A percentile compares a stretch with the other conserved stretches of the same genome.
Conservation (phyloP, 2,329 filamentous ascomycete genomes). For the Fusarium subglutinans region DNA sequence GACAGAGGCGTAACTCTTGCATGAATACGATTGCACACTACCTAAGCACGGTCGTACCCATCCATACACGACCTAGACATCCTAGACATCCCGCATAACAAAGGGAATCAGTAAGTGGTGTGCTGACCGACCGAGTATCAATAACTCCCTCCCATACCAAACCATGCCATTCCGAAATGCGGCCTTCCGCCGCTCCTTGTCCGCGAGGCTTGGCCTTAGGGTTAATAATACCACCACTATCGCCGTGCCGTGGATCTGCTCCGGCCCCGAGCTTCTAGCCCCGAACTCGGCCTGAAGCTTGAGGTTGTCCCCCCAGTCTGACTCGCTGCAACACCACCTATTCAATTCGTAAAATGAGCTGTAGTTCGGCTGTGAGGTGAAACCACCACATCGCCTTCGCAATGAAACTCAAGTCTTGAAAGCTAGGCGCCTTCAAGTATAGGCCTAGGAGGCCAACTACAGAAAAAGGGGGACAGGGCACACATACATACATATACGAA, state of each 20-base stretch:
- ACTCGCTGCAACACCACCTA: conserved; percentile 34
- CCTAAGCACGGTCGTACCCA: conserved; percentile 19
- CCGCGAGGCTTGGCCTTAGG: conserved; percentile 11
- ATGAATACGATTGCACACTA: conserved; percentile 15
- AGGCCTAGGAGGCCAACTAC: not conserved
- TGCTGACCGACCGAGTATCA: conserved; percentile 12
- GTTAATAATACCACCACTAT: conserved; percentile 19
- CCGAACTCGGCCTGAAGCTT: conserved; percentile 39
- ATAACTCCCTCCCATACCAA: not conserved
- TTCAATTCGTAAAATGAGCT: conserved; percentile 32
- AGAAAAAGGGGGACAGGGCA: conserved; percentile 11
- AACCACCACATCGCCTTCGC: conserved; percentile 21
- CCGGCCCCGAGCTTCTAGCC: conserved; percentile 36
- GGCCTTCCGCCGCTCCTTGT: conserved; percentile 24
- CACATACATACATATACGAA: conserved; percentile 7
- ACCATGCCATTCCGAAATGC: conserved; percentile 15
- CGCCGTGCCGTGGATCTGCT: conserved; percentile 26
- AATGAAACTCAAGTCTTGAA: conserved; percentile 28
- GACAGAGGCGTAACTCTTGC: conserved; percentile 15
- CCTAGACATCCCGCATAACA: conserved; percentile 4
- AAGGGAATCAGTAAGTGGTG: conserved; percentile 4
- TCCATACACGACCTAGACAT: conserved; percentile 1
- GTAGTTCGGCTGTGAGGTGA: conserved; percentile 12
- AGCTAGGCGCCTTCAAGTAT: conserved; percentile 36
- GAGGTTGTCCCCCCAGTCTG: conserved; percentile 34